A percentile compares a stretch with the other conserved stretches of the same genome.
Conservation (phyloP, 1,139 yeast species). For the Meyerozyma elateridarum region DNA sequence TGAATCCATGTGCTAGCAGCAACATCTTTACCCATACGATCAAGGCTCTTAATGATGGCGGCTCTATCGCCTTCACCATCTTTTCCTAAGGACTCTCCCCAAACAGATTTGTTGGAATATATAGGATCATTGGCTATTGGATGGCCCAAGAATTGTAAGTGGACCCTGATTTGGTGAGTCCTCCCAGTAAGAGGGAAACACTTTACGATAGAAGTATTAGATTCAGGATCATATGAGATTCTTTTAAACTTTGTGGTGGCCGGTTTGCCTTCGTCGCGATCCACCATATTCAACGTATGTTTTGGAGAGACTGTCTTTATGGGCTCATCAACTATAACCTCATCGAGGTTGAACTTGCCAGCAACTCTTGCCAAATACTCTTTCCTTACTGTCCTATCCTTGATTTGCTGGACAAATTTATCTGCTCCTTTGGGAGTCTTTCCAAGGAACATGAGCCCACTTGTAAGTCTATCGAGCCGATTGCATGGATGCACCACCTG, state of each 20-base stretch:
- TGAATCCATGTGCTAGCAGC: constrained; percentile 68
- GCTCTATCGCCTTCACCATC: constrained; percentile 26
- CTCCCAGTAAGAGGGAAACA: constrained; percentile 89
- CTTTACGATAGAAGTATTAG: constrained; percentile 63
- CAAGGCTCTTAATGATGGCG: constrained; percentile 44
- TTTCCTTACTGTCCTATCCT: constrained; percentile 71
- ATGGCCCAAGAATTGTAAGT: constrained; percentile 76
- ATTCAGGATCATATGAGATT: constrained; percentile 54
- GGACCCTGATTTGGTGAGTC: constrained; percentile 93
- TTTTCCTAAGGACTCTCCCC: constrained; percentile 65
- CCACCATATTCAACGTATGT: constrained; percentile 70
- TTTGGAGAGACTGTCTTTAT: constrained; percentile 71
- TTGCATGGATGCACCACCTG: constrained; percentile 81
- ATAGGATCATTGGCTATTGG: constrained; percentile 96
- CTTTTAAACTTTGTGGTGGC: constrained; percentile 52
- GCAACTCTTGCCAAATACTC: constrained; percentile 84
- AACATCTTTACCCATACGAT: constrained; percentile 62
- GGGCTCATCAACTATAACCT: constrained; percentile 60
- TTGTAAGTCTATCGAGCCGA: constrained; percentile 83
- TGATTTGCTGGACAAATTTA: constrained; percentile 64
- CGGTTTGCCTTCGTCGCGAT: constrained; percentile 60
- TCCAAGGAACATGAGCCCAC: constrained; percentile 92
- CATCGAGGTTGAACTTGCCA: constrained; percentile 69
- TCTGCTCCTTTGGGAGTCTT: constrained; percentile 81
- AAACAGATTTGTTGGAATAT: constrained; percentile 58